These are phyloP conservation scores for Styphnolobium japonicum DNA, from an alignment of 306 rosid genomes.

Conservation along the genomic window DNA sequence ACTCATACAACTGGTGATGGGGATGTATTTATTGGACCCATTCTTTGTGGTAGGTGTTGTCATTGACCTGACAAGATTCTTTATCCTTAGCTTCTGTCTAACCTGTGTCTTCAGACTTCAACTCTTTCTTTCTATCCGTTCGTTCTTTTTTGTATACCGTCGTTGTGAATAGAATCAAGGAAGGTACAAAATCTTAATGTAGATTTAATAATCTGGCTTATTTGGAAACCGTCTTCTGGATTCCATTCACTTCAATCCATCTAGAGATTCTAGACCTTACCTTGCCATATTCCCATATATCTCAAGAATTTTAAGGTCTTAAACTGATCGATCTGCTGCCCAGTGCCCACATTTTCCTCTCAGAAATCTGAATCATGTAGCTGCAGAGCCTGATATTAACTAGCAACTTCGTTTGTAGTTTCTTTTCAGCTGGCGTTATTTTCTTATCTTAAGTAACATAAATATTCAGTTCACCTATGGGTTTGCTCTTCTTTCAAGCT, in stretches of 20 bases:
- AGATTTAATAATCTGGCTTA: background rate
- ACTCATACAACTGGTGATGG: slow-evolving; percentile 93
- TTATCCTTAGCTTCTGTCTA: background rate
- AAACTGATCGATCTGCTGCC: background rate
- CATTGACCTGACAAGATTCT: background rate
- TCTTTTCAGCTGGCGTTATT: background rate
- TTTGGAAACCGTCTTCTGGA: background rate
- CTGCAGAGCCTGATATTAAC: background rate
- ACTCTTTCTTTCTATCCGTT: background rate
- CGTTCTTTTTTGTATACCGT: too few species aligned
- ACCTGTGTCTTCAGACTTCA: background rate
- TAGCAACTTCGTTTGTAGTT: background rate
- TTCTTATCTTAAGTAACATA: background rate
- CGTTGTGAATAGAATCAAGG: too few species aligned
- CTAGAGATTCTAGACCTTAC: background rate
- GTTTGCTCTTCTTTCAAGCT: background rate
- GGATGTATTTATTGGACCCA: slow-evolving; percentile 92
- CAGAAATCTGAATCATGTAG: background rate
- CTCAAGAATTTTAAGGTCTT: background rate
- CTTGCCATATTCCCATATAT: background rate
- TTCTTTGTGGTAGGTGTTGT: slow-evolving; percentile 66
- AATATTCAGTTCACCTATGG: background rate
- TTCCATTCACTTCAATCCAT: background rate
- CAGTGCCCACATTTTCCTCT: too few species aligned
- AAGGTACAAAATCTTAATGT: too few species aligned